Evolutionary conservation across 768 basidiomycete species (phyloP).

Genomic region (Boletellus emodensis): DNA sequence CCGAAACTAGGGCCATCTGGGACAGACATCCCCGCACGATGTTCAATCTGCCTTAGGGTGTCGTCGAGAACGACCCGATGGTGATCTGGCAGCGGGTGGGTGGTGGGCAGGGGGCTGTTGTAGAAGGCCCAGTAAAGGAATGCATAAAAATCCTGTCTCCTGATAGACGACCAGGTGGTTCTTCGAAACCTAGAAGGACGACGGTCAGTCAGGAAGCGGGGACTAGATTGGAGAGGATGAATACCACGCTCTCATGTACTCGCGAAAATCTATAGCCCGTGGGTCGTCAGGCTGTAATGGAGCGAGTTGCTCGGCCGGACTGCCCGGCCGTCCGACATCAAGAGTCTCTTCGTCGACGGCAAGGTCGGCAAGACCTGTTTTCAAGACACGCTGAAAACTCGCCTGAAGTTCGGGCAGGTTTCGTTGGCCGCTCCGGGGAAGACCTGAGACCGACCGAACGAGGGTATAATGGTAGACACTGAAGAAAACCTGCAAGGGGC

Average conservation of each 20-base stretch:
- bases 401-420: conserved; percentile 54
- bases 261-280: conserved; percentile 70
- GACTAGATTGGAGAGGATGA: neutral
- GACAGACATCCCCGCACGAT: conserved; percentile 63
- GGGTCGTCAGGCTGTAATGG: conserved; percentile 62
- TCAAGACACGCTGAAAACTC: conserved; percentile 59
- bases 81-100: conserved; percentile 41
- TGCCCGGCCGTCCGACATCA: conserved; percentile 47
- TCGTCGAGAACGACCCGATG: conserved; percentile 54
- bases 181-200: conserved; percentile 56
- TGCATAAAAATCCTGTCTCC: conserved; percentile 53
- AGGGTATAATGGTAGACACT: conserved; percentile 61
- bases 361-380: conserved; percentile 57
- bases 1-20: conserved; percentile 55
- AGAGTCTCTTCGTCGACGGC: conserved; percentile 55
- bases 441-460: conserved; percentile 43
- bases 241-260: conserved; percentile 56
- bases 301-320: conserved; percentile 55
- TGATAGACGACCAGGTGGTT: conserved; percentile 70
- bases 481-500: conserved; percentile 55
- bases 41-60: conserved; percentile 61
- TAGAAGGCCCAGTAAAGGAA: conserved; percentile 89
- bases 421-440: conserved; percentile 42
- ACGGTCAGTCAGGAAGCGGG: neutral
- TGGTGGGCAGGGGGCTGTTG: conserved; percentile 56